A percentile compares a stretch with the other conserved stretches of the same genome.
phyloP scores from a whole-genome alignment of 371 early-diverging fungal species.

The Rhizopus sp. region DNA sequence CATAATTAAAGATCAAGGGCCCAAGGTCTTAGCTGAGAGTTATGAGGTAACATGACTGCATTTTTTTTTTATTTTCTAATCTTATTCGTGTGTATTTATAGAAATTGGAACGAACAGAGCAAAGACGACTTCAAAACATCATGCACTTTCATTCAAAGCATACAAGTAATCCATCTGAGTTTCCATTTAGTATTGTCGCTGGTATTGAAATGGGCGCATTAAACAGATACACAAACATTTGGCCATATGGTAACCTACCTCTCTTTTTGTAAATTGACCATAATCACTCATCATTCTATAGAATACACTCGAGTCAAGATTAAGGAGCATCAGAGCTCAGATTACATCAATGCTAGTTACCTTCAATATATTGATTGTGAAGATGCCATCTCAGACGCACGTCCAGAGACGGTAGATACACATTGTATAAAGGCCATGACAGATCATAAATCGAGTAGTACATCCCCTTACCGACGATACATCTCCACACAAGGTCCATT shows the following conservation, averaged over 20 bases:
- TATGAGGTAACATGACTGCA: constrained; percentile 37
- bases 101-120: constrained; percentile 62
- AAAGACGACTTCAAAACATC: constrained; percentile 64
- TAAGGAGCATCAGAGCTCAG: constrained; percentile 38
- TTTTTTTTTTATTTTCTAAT: constrained; percentile 2
- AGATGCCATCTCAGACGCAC: constrained; percentile 83
- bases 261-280: constrained; percentile 6
- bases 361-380: constrained; percentile 32
- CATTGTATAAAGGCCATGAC: constrained; percentile 27
- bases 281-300: constrained; percentile 24
- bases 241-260: constrained; percentile 65
- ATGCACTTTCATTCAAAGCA: constrained; percentile 58
- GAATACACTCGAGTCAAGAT: constrained; percentile 62
- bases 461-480: constrained; percentile 51
- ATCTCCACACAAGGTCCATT: constrained; percentile 92
- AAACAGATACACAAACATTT: constrained; percentile 80
- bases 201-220: constrained; percentile 67
- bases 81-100: constrained; percentile 15
- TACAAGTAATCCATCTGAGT: constrained; percentile 39
- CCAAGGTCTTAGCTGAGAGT: constrained; percentile 39
- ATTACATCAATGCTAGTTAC: constrained; percentile 86
- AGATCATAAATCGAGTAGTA: constrained; percentile 12
- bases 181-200: constrained; percentile 63
- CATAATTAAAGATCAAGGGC: constrained; percentile 30
- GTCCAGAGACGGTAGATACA: constrained; percentile 26